phyloP scores from a whole-genome alignment of 2,329 filamentous ascomycete genomes.

The Domatiomyces globalis region DNA sequence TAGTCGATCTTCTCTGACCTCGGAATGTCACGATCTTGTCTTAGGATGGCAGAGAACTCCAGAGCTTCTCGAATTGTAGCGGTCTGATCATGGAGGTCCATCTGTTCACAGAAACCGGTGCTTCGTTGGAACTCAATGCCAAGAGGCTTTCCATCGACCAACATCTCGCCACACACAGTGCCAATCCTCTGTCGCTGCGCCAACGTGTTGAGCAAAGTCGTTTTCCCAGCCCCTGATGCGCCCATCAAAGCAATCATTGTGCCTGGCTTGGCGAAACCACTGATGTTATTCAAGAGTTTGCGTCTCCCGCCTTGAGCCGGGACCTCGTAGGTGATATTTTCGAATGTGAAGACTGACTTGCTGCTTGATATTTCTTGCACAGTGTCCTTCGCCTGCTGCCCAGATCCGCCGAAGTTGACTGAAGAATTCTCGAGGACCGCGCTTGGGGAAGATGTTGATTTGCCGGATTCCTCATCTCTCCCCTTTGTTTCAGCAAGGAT shows the following conservation, averaged over 20 bases:
- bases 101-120: slow-evolving; percentile 59
- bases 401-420: neutral
- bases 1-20: slow-evolving; percentile 50
- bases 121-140: slow-evolving; percentile 51
- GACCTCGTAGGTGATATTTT: slow-evolving; percentile 57
- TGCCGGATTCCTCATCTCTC: slow-evolving; percentile 45
- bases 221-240: slow-evolving; percentile 70
- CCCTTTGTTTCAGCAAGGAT: slow-evolving; percentile 31
- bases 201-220: slow-evolving; percentile 63
- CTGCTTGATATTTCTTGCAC: slow-evolving; percentile 39
- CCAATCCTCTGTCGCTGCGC: slow-evolving; percentile 57
- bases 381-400: slow-evolving; percentile 24
- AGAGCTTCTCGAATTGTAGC: slow-evolving; percentile 54
- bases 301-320: slow-evolving; percentile 49
- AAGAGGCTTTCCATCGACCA: slow-evolving; percentile 53
- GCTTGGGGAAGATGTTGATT: slow-evolving; percentile 19
- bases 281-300: slow-evolving; percentile 54
- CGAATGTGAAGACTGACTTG: slow-evolving; percentile 57
- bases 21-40: slow-evolving; percentile 43
- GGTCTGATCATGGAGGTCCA: slow-evolving; percentile 56
- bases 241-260: slow-evolving; percentile 70
- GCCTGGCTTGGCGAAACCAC: slow-evolving; percentile 66
- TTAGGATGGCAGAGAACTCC: slow-evolving; percentile 52
- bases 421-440: slow-evolving; percentile 21
- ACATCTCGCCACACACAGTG: slow-evolving; percentile 52